phyloP scores from a whole-genome alignment of 2,329 filamentous ascomycete genomes.

The Thielaviopsis euricoi region DNA sequence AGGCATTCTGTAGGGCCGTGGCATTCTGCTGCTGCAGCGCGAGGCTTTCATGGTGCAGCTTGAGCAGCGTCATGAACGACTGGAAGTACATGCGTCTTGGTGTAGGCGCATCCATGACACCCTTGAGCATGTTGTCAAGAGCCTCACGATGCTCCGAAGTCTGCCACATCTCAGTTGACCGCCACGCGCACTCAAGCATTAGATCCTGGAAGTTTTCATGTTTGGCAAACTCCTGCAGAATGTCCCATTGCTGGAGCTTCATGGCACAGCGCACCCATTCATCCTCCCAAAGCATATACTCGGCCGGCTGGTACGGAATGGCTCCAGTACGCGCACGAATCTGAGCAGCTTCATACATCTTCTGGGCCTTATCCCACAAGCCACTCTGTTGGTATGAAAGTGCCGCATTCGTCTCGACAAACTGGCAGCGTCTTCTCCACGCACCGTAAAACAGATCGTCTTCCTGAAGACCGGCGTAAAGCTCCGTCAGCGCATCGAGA shows the following conservation, averaged over 20 bases:
- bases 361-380: constrained; percentile 98
- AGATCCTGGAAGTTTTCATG: constrained; percentile 98
- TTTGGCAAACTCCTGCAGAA: constrained; percentile 92
- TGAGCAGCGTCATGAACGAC: constrained; percentile 91
- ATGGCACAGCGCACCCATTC: constrained; percentile 97
- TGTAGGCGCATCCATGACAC: constrained; percentile 92
- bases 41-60: constrained; percentile 45
- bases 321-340: constrained; percentile 92
- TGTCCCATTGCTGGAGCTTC: constrained; percentile 98
- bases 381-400: constrained; percentile 97
- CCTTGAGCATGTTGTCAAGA: constrained; percentile 85
- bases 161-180: constrained; percentile 89
- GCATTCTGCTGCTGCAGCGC: constrained; percentile 35
- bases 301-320: constrained; percentile 87
- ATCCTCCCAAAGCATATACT: constrained; percentile 99
- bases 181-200: constrained; percentile 87
- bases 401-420: constrained; percentile 92
- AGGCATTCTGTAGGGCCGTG: constrained; percentile 40
- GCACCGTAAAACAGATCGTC: constrained; percentile 96
- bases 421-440: constrained; percentile 87
- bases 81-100: constrained; percentile 93
- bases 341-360: constrained; percentile 89
- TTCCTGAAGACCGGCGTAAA: constrained; percentile 81
- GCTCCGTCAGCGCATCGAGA: constrained; percentile 82
- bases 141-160: constrained; percentile 73